phyloP scores from a whole-genome alignment of 2,329 filamentous ascomycete genomes.

The Alternaria arborescens region DNA sequence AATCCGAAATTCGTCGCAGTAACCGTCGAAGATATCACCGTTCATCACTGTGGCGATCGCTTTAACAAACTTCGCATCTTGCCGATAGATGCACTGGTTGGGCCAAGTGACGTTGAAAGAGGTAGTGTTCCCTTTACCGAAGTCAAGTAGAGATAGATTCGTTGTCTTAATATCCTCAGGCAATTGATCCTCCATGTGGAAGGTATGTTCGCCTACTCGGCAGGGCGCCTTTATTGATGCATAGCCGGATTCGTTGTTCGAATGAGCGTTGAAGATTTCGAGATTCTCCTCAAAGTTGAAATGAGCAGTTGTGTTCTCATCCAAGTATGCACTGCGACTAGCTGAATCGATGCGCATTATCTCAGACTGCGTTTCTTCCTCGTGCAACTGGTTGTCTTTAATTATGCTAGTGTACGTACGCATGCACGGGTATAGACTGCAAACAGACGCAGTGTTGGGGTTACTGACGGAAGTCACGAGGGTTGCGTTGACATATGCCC shows the following conservation, averaged over 20 bases:
- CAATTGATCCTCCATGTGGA: background rate
- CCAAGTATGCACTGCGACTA: background rate
- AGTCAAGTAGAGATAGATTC: background rate
- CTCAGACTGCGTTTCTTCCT: background rate
- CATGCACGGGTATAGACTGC: background rate
- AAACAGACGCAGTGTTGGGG: background rate
- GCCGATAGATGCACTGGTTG: background rate
- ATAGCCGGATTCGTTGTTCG: background rate
- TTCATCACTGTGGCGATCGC: background rate
- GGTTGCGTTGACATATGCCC: conserved; percentile 5
- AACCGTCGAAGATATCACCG: background rate
- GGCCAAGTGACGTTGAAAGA: background rate
- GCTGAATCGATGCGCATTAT: background rate
- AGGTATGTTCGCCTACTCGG: background rate
- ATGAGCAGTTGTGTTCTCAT: background rate
- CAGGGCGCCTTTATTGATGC: background rate
- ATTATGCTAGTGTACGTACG: background rate
- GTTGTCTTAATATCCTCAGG: background rate
- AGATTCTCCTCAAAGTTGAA: background rate
- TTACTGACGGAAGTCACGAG: background rate
- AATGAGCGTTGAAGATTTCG: background rate
- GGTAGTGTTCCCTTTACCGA: background rate
- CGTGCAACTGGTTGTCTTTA: background rate
- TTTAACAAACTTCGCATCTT: background rate
- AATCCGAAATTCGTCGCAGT: background rate